Conservation (phyloP, 306 rosid species). For the Phaseolus lunatus region DNA sequence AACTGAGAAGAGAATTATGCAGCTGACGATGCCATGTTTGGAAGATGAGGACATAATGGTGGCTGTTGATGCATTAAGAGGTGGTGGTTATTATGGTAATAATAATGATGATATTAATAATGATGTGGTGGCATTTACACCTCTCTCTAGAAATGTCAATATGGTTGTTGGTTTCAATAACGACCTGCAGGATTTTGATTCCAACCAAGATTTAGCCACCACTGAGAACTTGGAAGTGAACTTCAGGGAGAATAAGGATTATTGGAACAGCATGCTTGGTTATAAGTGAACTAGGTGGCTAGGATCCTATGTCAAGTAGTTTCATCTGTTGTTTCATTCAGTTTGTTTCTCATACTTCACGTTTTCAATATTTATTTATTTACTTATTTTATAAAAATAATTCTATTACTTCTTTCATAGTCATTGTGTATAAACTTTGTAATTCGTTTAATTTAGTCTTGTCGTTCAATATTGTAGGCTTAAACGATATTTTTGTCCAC, state of each 20-base stretch:
- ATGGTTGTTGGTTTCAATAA: conserved; percentile 16
- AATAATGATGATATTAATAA: not conserved
- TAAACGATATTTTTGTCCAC: too few relatives aligned
- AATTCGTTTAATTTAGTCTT: too few relatives aligned
- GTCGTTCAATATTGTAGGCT: too few relatives aligned
- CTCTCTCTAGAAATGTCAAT: not conserved
- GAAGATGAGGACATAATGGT: conserved; percentile 34
- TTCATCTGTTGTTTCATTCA: not conserved
- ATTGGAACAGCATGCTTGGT: conserved; percentile 33
- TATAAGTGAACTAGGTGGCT: not conserved
- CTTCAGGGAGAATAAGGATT: conserved; percentile 36
- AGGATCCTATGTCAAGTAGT: not conserved
- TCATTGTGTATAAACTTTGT: too few relatives aligned
- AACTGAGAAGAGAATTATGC: not conserved
- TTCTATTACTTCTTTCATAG: too few relatives aligned
- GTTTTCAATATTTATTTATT: not conserved
- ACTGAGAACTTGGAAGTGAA: conserved; percentile 3
- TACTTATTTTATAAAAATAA: not conserved
- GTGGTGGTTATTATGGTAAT: not conserved
- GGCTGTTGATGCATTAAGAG: conserved; percentile 46
- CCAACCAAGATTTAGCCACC: not conserved
- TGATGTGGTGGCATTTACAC: not conserved
- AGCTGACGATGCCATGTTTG: not conserved
- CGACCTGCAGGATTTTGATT: not conserved
- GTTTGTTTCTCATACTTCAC: not conserved